phyloP scores from a whole-genome alignment of 257 asterid genomes.

The Lavandula angustifolia region DNA sequence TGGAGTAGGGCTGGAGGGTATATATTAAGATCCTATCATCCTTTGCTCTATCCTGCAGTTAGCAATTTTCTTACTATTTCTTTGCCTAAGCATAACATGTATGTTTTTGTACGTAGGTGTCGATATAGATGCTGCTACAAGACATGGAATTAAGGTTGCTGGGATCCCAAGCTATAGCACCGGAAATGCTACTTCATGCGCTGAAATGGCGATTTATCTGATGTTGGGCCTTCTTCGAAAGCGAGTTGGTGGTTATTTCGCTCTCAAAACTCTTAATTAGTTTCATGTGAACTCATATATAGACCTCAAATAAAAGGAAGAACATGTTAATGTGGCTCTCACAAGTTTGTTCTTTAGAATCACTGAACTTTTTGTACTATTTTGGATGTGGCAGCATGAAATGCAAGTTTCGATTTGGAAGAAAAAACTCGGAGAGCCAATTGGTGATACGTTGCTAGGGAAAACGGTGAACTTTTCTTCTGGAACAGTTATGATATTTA shows the following conservation, averaged over 20 bases:
- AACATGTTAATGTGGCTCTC: not conserved
- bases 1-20: constrained; percentile 97
- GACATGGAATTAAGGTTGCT: constrained; percentile 85
- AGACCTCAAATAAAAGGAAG: not conserved
- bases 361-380: constrained; percentile 5
- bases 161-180: constrained; percentile 78
- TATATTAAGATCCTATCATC: constrained; percentile 14
- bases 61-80: not conserved
- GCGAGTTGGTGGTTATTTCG: constrained; percentile 71
- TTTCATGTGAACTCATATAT: no score
- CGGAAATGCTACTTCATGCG: constrained; percentile 96
- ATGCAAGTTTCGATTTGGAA: constrained; percentile 65
- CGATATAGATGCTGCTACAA: constrained; percentile 79
- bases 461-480: constrained; percentile 57
- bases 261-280: constrained; percentile 26
- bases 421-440: constrained; percentile 76
- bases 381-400: constrained; percentile 51
- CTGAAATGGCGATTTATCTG: constrained; percentile 95
- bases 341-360: not conserved
- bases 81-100: not conserved
- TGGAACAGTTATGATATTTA: not conserved
- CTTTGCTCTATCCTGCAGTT: not conserved
- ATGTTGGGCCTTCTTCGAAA: constrained; percentile 95
- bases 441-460: constrained; percentile 82
- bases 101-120: constrained; percentile 50